Evolutionary conservation across 345 rosid species (phyloP), one percentile per base, ranked within the genome.

Genomic region (Gossypium longicalyx): DNA sequence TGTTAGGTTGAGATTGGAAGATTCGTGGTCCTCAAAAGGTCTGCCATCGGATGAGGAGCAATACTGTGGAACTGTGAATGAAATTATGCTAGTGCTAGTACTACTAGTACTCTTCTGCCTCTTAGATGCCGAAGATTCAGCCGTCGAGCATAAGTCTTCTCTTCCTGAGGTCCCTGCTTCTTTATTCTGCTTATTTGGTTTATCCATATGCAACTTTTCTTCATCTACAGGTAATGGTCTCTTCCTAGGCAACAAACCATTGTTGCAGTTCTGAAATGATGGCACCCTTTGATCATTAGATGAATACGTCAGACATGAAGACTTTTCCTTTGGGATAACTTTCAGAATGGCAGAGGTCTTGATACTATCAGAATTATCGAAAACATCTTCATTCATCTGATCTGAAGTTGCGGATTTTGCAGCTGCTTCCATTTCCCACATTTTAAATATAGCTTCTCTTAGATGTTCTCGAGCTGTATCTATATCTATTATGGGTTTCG

Each of bases 221-320:
- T 78, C 85, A 70, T 80, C 92, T n/a, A 25, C 73, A 43, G 27
- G 63, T 74, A 83, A 89, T 34, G 81, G 56, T 85, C 97, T 89
- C 89, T 92, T 94, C 79, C 77, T 79, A 67, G 54, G 12, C 73
- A 72, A 43, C 48, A 69, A 80, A 78, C 25, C 77, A 15, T 23
- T 79, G 56, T 80, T 76, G 74, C 62, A 68, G 77, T 78, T 80
- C 23, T 80, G 87, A 58, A 75, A 71, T 0, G 87, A 70, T 11
- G 97, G 97, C 29, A 90, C 97, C 84, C 70, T 87, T 84, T 94
- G 98, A 85, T 92, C 98, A 47, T 90, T 89, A 19, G 88, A 84
- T 17, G 97, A 91, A 57, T 20, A 41, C 16, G 87, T 84, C 20
- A 83, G 85, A 56, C 87, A 79, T 58, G 85, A 73, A 48, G 79